A percentile compares a stretch with the other conserved stretches of the same genome.
These are phyloP conservation scores for Lactarius deliciosus DNA, from an alignment of 768 basidiomycete genomes.

Conservation along the genomic window DNA sequence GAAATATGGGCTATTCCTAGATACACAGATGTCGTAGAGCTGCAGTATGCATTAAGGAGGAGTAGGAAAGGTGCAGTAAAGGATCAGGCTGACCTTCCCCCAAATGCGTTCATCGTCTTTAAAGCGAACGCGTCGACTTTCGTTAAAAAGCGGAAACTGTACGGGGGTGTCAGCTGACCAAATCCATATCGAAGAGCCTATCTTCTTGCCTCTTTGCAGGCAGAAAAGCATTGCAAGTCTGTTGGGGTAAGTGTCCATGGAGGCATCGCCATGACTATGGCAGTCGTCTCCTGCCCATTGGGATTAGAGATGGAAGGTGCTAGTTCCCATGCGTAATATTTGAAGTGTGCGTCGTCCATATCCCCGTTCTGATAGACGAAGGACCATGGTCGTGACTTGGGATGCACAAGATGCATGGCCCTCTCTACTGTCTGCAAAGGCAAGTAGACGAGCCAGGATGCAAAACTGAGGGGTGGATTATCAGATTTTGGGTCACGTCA, in stretches of 20 bases:
- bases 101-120: conserved; percentile 25
- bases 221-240: conserved; percentile 23
- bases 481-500: neutral
- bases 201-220: conserved; percentile 22
- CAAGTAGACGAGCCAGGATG: conserved; percentile 23
- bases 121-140: conserved; percentile 2
- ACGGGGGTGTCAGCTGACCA: neutral
- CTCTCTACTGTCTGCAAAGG: conserved; percentile 26
- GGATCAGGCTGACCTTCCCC: conserved; percentile 24
- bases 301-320: conserved; percentile 1
- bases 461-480: conserved; percentile 4
- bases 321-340: conserved; percentile 23
- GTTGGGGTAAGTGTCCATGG: conserved; percentile 26
- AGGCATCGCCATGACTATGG: conserved; percentile 27
- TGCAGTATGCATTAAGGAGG: conserved; percentile 6
- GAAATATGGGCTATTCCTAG: conserved; percentile 29
- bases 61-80: neutral
- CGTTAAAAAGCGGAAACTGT: conserved; percentile 24
- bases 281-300: conserved; percentile 16
- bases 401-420: conserved; percentile 25
- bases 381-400: conserved; percentile 16
- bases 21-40: conserved; percentile 30
- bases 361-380: conserved; percentile 24
- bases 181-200: neutral
- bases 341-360: conserved; percentile 19